Conservation (phyloP, 495 filamentous ascomycete species). For the Penicillium argentinense region DNA sequence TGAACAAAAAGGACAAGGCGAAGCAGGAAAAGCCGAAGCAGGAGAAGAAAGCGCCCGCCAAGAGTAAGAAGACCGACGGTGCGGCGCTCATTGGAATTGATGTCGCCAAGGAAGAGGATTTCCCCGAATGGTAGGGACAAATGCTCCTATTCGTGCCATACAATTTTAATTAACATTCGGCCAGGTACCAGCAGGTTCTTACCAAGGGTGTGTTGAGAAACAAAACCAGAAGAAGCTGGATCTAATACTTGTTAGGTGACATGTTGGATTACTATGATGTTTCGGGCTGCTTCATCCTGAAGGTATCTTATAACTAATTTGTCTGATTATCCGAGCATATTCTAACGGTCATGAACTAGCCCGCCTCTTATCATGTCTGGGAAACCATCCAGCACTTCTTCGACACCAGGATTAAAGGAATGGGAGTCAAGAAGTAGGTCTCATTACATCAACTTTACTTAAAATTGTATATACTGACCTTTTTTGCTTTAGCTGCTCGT, state of each 20-base stretch:
- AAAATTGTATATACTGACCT: neutral
- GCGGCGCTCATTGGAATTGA: conserved; percentile 82
- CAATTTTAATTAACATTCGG: conserved; percentile 12
- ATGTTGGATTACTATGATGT: conserved; percentile 92
- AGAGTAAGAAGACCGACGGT: conserved; percentile 53
- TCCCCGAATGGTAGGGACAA: conserved; percentile 62
- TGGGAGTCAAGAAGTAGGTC: conserved; percentile 3
- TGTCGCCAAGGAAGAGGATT: conserved; percentile 78
- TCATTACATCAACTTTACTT: neutral
- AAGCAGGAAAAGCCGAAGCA: conserved; percentile 1
- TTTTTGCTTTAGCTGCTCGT: conserved; percentile 66
- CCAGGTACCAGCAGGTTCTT: conserved; percentile 95
- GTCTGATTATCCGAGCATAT: neutral
- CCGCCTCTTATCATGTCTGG: conserved; percentile 87
- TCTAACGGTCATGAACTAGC: conserved; percentile 26
- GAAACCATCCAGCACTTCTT: conserved; percentile 89
- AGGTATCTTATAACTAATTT: too few relatives aligned
- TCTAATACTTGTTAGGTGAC: conserved; percentile 43
- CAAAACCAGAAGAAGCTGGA: too few relatives aligned
- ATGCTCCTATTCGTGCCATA: neutral
- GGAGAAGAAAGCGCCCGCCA: conserved; percentile 39
- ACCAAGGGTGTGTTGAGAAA: conserved; percentile 74
- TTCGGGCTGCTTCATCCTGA: conserved; percentile 92
- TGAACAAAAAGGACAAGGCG: conserved; percentile 57
- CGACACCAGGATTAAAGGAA: conserved; percentile 70